phyloP scores from a whole-genome alignment of 768 basidiomycete species.

The Mycena crocata region DNA sequence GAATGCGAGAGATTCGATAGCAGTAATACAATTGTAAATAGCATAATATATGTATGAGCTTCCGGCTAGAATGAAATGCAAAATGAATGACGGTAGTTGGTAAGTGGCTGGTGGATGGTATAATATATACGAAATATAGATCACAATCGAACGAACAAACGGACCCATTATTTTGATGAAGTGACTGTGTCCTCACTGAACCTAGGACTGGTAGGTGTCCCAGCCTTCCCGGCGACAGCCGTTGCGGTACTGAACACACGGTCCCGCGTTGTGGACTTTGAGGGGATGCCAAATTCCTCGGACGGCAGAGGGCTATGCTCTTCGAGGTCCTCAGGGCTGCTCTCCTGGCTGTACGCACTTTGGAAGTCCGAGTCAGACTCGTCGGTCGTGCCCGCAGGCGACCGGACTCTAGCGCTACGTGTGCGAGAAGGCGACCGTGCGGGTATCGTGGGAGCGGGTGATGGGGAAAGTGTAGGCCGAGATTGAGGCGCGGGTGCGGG shows the following conservation, averaged over 20 bases:
- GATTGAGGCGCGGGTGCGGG: slow-evolving; percentile 34
- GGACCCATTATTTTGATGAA: slow-evolving; percentile 6
- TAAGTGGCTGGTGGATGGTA: too few species aligned
- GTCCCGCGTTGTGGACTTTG: slow-evolving; percentile 47
- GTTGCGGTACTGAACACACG: slow-evolving; percentile 72
- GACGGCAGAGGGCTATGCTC: slow-evolving; percentile 33
- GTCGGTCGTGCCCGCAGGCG: slow-evolving; percentile 59
- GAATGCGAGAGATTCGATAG: slow-evolving; percentile 1
- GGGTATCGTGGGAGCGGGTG: slow-evolving; percentile 3
- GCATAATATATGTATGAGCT: slow-evolving; percentile 27
- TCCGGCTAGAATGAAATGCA: slow-evolving; percentile 23
- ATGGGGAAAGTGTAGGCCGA: slow-evolving; percentile 6
- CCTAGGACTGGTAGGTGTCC: slow-evolving; percentile 48
- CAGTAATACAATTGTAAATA: slow-evolving; percentile 33
- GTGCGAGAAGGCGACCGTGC: slow-evolving; percentile 19
- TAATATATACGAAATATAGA: too few species aligned
- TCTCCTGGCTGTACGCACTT: slow-evolving; percentile 68
- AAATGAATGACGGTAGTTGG: slow-evolving; percentile 26
- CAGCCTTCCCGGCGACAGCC: slow-evolving; percentile 41
- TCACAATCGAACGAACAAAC: not conserved
- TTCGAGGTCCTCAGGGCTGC: slow-evolving; percentile 39
- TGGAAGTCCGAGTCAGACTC: slow-evolving; percentile 90
- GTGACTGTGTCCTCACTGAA: slow-evolving; percentile 55
- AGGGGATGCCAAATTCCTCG: slow-evolving; percentile 42
- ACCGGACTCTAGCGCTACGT: slow-evolving; percentile 11